These are phyloP conservation scores for Agarophyton chilense DNA, from an alignment of 23 red algal genomes.

Conservation along the genomic window DNA sequence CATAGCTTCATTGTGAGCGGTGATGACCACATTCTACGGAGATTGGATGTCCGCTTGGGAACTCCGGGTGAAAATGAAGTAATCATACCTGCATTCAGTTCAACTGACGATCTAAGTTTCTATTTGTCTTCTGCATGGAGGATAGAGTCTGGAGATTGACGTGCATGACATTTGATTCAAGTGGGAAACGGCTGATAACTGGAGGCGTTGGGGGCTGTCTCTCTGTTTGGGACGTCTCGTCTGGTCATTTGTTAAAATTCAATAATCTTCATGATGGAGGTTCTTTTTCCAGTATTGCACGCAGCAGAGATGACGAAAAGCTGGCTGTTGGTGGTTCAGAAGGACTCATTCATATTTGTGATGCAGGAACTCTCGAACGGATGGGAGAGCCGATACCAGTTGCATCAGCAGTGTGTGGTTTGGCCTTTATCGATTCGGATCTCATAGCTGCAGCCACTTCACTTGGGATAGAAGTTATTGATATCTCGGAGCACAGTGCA, in stretches of 20 bases:
- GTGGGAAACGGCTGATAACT: no score
- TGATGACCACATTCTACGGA: not conserved
- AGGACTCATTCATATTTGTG: not conserved
- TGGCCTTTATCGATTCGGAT: constrained; percentile 7
- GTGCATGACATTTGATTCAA: no score
- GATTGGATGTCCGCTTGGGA: not conserved
- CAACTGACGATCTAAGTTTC: not conserved
- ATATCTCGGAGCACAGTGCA: no score
- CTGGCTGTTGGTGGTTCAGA: not conserved
- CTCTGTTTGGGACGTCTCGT: no score
- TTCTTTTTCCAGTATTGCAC: no score
- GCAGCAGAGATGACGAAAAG: no score
- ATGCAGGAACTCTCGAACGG: not conserved
- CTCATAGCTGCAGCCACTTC: not conserved
- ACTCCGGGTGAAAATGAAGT: not conserved
- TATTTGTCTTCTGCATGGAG: not conserved
- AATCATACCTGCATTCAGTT: not conserved
- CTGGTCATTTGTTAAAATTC: no score
- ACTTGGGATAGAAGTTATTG: not conserved
- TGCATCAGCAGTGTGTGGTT: not conserved
- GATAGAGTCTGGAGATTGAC: no score
- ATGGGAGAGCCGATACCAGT: constrained; percentile 12
- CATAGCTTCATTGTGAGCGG: not conserved
- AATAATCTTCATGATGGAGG: no score
- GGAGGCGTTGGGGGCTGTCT: no score